Base-by-base conservation (phyloP, 129 eudicot species). In the Arctium lappa region DNA sequence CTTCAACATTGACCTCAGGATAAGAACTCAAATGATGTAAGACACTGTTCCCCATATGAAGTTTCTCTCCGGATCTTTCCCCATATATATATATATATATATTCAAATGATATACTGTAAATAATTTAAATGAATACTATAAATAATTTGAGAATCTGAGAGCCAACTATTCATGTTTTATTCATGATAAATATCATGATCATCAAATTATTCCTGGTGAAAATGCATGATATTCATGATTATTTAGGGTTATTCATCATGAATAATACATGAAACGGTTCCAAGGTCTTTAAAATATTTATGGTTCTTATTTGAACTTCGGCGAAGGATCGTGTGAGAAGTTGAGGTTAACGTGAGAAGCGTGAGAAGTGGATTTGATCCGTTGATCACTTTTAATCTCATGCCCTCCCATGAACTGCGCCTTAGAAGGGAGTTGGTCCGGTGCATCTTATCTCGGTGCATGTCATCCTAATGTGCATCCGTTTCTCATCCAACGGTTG, bases 21-120 rank as follows among this genome's bases (percentile, higher is more conserved):
- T 50, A 79, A 74, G 72, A 74, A 56, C 56, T 46, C 70, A 62
- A 71, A 75, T 73, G 68, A 78, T 65, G 83, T 79, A 85, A 82
- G 88, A 75, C 37, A 68, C 69, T 60, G 65, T 79, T 75, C 46
- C 40, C 38, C 15, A 37, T 60, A 3, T 36, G 44, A 32, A 8
- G 40, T 37, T 2, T 62, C 60, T 8, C 29, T 0, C 36, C 34
- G 27, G 27, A 22, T 22, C 27, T 22, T 22, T 22, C 0, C 27
- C n/a, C 0, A 22, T 56, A 16, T 46, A 11, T 10, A 46, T 46
- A 9, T 46, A 46, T 46, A 13, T 56, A 56, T 15, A 4, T 56
- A 56, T 56, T 53, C 27, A 53, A 40, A n/a, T n/a, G n/a, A n/a
- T n/a, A n/a, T n/a, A n/a, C n/a, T n/a, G n/a, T n/a, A n/a, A n/a